Evolutionary conservation across 352 stramenopile genomes (phyloP).

Genomic region (Pythium aristosporum): DNA sequence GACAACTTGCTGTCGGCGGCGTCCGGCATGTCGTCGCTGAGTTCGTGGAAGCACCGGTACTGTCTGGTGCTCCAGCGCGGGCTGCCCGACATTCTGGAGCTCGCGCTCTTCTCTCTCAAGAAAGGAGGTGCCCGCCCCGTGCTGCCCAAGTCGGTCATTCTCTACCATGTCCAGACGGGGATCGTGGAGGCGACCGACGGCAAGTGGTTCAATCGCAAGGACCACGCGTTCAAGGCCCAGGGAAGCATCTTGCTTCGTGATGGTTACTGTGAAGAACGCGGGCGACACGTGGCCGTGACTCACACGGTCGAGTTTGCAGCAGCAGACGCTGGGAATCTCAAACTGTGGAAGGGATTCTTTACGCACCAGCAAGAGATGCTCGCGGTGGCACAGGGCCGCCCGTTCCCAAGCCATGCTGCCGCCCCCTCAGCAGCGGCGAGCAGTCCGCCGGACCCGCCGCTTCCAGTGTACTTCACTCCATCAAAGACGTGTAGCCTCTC

Average conservation of each 20-base stretch:
- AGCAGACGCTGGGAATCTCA: constrained; percentile 38
- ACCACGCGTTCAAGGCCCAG: constrained; percentile 52
- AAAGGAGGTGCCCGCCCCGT: constrained; percentile 42
- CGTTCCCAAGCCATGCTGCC: no score
- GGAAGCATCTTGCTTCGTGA: constrained; percentile 29
- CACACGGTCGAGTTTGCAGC: constrained; percentile 60
- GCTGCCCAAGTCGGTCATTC: constrained; percentile 53
- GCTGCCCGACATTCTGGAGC: constrained; percentile 54
- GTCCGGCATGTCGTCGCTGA: constrained; percentile 30
- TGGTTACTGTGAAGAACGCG: constrained; percentile 33
- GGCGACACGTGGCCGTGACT: constrained; percentile 32
- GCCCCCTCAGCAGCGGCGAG: background rate
- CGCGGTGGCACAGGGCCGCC: background rate
- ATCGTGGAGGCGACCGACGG: constrained; percentile 42
- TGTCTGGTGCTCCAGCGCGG: constrained; percentile 73
- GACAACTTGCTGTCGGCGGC: constrained; percentile 33
- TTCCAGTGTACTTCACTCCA: constrained; percentile 10
- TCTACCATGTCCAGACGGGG: constrained; percentile 56
- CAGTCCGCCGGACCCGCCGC: background rate
- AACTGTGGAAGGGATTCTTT: constrained; percentile 69
- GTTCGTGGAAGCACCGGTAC: constrained; percentile 41
- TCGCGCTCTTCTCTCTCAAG: constrained; percentile 69
- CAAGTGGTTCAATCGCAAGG: constrained; percentile 77
- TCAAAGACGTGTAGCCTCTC: background rate
- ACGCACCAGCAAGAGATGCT: constrained; percentile 43